A percentile compares a stretch with the other conserved stretches of the same genome.
These are phyloP conservation scores for Aspergillus ruber DNA, from an alignment of 2,329 filamentous ascomycete species.

Conservation along the genomic window DNA sequence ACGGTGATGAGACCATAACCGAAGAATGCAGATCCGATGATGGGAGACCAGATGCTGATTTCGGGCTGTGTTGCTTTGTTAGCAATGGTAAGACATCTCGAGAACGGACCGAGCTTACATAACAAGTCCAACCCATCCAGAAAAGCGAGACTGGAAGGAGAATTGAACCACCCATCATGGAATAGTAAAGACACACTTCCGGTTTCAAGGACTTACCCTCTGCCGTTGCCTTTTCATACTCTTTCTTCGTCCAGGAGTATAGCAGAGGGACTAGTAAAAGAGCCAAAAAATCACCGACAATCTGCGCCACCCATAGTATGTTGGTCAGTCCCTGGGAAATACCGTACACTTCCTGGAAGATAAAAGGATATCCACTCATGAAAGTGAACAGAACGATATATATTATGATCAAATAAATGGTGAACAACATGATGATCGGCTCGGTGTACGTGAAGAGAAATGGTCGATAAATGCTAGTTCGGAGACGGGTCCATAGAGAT, in stretches of 20 bases:
- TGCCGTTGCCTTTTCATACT: slow-evolving; percentile 29
- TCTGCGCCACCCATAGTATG: slow-evolving; percentile 43
- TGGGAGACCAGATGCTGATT: slow-evolving; percentile 46
- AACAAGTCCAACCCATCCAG: slow-evolving; percentile 52
- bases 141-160: slow-evolving; percentile 49
- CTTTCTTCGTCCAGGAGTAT: slow-evolving; percentile 39
- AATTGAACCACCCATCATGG: slow-evolving; percentile 44
- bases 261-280: slow-evolving; percentile 39
- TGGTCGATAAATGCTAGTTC: slow-evolving; percentile 24
- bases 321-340: slow-evolving; percentile 42
- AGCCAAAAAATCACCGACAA: slow-evolving; percentile 33
- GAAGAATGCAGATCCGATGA: slow-evolving; percentile 47
- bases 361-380: slow-evolving; percentile 44
- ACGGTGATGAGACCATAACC: slow-evolving; percentile 44
- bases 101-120: slow-evolving; percentile 7
- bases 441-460: slow-evolving; percentile 41
- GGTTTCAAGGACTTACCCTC: slow-evolving; percentile 25
- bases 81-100: background rate
- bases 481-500: background rate
- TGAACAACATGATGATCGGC: slow-evolving; percentile 20
- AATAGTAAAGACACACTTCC: slow-evolving; percentile 49
- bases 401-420: slow-evolving; percentile 22
- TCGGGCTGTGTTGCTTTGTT: slow-evolving; percentile 14
- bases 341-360: slow-evolving; percentile 45
- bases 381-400: slow-evolving; percentile 29